A percentile compares a stretch with the other conserved stretches of the same genome.
These are phyloP conservation scores for Lasiosphaeria ovina DNA, from an alignment of 495 filamentous ascomycete species.

Conservation along the genomic window DNA sequence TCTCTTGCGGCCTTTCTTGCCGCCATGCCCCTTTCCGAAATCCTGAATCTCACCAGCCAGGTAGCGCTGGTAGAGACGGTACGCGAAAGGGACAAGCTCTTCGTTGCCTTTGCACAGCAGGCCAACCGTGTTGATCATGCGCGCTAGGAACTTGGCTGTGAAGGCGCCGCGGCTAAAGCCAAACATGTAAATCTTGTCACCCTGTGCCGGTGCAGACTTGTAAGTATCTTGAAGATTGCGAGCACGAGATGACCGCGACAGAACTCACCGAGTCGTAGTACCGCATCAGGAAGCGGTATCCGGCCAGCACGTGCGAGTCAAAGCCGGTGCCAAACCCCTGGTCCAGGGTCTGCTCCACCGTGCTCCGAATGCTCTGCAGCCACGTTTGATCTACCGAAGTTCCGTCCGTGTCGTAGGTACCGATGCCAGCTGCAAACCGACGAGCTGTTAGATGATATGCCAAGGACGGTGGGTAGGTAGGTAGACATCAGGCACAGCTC, in stretches of 20 bases:
- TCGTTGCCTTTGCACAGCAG: constrained; percentile 21
- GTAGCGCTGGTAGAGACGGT: constrained; percentile 17
- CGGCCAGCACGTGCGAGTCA: constrained; percentile 15
- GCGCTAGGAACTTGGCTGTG: constrained; percentile 18
- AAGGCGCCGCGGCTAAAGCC: constrained; percentile 18
- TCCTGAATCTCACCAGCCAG: constrained; percentile 13
- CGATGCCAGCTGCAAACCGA: constrained; percentile 12
- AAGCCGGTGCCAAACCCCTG: constrained; percentile 17
- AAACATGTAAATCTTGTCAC: constrained; percentile 21
- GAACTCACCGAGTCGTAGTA: constrained; percentile 14
- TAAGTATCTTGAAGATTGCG: not conserved
- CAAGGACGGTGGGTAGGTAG: not conserved
- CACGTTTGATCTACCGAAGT: constrained; percentile 13
- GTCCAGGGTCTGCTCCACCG: constrained; percentile 14
- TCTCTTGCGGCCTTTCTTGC: not conserved
- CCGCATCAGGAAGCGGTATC: constrained; percentile 19
- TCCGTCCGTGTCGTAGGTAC: constrained; percentile 16
- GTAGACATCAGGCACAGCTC: not conserved
- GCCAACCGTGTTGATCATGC: constrained; percentile 19
- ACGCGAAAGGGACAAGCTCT: constrained; percentile 19
- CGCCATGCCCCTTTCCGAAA: not conserved
- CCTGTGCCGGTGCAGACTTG: constrained; percentile 1
- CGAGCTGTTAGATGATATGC: too few species aligned
- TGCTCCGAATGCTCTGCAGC: not conserved
- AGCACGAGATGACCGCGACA: not conserved